Percentiles rank a stretch among this genome's conserved stretches.
Evolutionary conservation across 352 stramenopile genomes (phyloP).

Genomic region (Pythium brassicae): DNA sequence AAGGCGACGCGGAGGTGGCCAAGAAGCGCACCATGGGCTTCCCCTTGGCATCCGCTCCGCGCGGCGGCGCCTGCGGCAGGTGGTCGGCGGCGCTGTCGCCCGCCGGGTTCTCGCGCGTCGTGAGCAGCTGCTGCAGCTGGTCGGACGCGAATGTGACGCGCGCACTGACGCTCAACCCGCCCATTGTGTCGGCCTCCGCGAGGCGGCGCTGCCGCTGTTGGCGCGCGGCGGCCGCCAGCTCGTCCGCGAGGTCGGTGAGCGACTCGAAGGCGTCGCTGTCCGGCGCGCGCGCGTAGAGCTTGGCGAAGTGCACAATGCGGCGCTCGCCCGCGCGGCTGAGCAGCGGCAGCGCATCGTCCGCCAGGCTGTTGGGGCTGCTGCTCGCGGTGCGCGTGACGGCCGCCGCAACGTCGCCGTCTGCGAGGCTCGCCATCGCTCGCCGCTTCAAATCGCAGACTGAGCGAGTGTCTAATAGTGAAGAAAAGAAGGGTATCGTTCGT

Average conservation of each 20-base stretch:
- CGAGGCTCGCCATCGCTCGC: neutral
- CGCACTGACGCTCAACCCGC: conserved; percentile 12
- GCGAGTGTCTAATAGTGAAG: neutral
- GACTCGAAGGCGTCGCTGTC: conserved; percentile 49
- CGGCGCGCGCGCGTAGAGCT: conserved; percentile 60
- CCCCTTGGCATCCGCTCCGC: conserved; percentile 28
- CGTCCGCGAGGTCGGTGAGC: conserved; percentile 45
- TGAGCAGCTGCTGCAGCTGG: conserved; percentile 61
- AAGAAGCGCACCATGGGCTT: conserved; percentile 74
- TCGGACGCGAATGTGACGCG: conserved; percentile 41
- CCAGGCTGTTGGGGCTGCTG: neutral
- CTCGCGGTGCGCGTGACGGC: neutral
- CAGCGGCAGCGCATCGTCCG: conserved; percentile 5
- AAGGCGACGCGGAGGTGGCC: conserved; percentile 52
- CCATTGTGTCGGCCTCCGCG: conserved; percentile 12
- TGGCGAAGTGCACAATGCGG: conserved; percentile 48
- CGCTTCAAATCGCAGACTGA: neutral
- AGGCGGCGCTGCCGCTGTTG: conserved; percentile 28
- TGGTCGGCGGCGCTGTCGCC: conserved; percentile 37
- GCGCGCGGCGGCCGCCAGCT: conserved; percentile 42
- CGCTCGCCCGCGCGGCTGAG: conserved; percentile 7
- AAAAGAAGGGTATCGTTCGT: neutral
- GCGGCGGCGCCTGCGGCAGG: conserved; percentile 24
- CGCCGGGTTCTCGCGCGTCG: conserved; percentile 38
- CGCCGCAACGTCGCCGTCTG: neutral